These are phyloP conservation scores for Primulina huaijiensis DNA, from an alignment of 257 asterid genomes.

Conservation along the genomic window DNA sequence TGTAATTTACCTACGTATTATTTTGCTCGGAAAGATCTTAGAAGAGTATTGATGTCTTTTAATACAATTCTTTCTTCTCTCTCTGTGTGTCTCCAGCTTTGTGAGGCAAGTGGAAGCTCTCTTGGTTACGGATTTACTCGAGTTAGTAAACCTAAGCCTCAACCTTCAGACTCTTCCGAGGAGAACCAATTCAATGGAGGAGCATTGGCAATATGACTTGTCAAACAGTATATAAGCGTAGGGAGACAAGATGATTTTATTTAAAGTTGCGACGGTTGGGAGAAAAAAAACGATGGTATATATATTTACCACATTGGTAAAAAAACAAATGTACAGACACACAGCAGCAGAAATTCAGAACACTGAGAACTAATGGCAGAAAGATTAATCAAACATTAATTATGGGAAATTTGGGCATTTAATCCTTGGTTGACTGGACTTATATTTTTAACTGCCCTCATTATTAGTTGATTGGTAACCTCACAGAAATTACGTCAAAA, in stretches of 20 bases:
- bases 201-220: slow-evolving; percentile 43
- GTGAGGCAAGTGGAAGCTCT: slow-evolving; percentile 82
- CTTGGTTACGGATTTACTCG: slow-evolving; percentile 90
- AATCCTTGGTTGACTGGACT: background rate
- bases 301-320: background rate
- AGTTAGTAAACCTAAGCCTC: slow-evolving; percentile 61
- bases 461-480: too few relatives aligned
- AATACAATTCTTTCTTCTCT: background rate
- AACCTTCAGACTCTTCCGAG: slow-evolving; percentile 53
- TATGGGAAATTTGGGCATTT: background rate
- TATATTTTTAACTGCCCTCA: too few relatives aligned
- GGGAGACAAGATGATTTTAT: background rate
- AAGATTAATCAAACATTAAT: background rate
- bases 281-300: background rate
- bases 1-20: background rate
- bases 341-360: background rate
- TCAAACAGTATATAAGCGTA: background rate
- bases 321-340: background rate
- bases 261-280: background rate
- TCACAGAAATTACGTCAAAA: background rate
- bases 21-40: background rate
- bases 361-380: background rate
- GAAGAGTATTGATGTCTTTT: background rate
- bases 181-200: slow-evolving; percentile 75
- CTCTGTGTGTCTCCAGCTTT: slow-evolving; percentile 44